These are phyloP conservation scores for Phaeotremella fagi DNA, from an alignment of 768 basidiomycete species.

Conservation along the genomic window DNA sequence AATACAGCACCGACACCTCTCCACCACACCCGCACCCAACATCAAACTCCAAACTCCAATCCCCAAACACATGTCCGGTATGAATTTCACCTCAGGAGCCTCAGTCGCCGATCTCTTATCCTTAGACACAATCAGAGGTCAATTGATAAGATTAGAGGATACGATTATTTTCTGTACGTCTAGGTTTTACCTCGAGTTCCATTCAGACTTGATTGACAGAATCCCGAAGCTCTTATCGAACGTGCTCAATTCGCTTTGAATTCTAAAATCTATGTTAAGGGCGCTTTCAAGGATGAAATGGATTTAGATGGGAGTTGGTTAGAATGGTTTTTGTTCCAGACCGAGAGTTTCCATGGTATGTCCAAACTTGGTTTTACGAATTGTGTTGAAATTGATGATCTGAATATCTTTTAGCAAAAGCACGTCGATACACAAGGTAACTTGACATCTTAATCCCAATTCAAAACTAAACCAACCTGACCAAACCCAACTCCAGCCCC, in stretches of 20 bases:
- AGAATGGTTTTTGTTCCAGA: conserved; percentile 96
- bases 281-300: conserved; percentile 66
- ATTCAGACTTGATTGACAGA: background rate
- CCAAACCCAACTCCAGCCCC: conserved; percentile 53
- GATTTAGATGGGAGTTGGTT: conserved; percentile 86
- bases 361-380: conserved; percentile 9
- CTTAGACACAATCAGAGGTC: conserved; percentile 79
- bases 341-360: conserved; percentile 88
- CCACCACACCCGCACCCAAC: too few species aligned
- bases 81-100: conserved; percentile 48
- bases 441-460: conserved; percentile 5
- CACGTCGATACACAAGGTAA: conserved; percentile 87
- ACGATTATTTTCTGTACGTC: conserved; percentile 83
- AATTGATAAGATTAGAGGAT: conserved; percentile 86
- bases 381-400: background rate
- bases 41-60: too few species aligned
- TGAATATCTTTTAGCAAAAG: conserved; percentile 63
- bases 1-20: too few species aligned
- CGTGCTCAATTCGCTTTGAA: conserved; percentile 96
- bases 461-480: background rate
- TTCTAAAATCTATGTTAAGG: conserved; percentile 75
- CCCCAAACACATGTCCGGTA: conserved; percentile 11
- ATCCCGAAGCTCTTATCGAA: conserved; percentile 68
- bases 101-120: conserved; percentile 66
- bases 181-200: background rate